These are phyloP conservation scores for Penicillium verrucosum DNA, from an alignment of 2,329 filamentous ascomycete species.

Conservation along the genomic window DNA sequence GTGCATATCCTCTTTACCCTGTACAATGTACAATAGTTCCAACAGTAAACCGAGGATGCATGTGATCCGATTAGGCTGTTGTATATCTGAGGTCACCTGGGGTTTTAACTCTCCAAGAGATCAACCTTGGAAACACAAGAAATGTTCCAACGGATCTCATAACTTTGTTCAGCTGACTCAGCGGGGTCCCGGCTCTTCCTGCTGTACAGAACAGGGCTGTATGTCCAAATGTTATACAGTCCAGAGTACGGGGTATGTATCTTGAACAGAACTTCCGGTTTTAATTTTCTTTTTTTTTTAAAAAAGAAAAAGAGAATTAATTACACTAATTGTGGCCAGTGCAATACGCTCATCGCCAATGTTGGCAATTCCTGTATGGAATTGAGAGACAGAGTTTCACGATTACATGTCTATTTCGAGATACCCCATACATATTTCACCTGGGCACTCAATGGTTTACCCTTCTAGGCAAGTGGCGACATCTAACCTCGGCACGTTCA, in stretches of 20 bases:
- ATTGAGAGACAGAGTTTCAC: not conserved
- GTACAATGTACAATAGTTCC: not conserved
- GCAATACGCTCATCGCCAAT: not conserved
- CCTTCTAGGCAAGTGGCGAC: not conserved
- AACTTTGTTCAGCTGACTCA: not conserved
- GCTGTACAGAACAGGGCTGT: not conserved
- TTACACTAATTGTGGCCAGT: not conserved
- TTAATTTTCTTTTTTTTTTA: not conserved
- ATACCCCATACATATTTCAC: no score
- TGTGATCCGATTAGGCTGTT: slow-evolving; percentile 13
- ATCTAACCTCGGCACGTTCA: not conserved
- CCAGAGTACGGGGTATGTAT: not conserved
- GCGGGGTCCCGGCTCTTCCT: not conserved
- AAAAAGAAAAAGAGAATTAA: not conserved
- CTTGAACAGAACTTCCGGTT: no score
- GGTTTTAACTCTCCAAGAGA: no score
- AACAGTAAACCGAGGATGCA: slow-evolving; percentile 19
- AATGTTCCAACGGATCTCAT: not conserved
- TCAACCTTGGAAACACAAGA: no score
- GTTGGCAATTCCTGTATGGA: not conserved
- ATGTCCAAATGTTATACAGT: not conserved
- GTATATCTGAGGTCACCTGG: not conserved
- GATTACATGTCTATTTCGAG: no score
- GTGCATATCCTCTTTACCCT: not conserved
- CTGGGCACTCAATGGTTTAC: no score